Evolutionary conservation across 2,329 filamentous ascomycete genomes (phyloP).

Genomic region (Claviceps sp.): DNA sequence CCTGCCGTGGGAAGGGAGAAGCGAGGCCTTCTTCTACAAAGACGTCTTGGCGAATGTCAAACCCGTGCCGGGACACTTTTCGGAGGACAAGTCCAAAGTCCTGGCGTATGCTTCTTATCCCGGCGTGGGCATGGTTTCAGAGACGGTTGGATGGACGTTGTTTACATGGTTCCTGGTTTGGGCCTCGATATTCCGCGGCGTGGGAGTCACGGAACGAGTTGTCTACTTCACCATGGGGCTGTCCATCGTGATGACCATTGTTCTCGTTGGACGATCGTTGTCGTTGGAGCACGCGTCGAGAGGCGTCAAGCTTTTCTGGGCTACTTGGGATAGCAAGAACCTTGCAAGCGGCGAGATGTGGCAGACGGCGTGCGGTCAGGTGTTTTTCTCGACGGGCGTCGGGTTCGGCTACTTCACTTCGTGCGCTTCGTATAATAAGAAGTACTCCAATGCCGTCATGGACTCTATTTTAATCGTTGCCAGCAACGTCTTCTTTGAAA

Average conservation of each 20-base stretch:
- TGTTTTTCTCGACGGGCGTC: conserved; percentile 46
- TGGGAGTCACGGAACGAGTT: conserved; percentile 42
- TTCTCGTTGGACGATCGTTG: conserved; percentile 38
- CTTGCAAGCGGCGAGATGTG: conserved; percentile 38
- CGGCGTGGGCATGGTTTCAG: conserved; percentile 32
- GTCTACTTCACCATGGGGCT: conserved; percentile 51
- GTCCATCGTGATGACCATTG: conserved; percentile 41
- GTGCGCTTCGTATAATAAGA: conserved; percentile 45
- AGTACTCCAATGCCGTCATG: conserved; percentile 44
- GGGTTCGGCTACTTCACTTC: conserved; percentile 46
- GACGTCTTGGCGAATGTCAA: conserved; percentile 35
- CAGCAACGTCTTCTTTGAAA: conserved; percentile 44
- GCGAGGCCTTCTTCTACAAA: conserved; percentile 37
- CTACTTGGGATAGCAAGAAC: conserved; percentile 33
- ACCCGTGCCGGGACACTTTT: conserved; percentile 25
- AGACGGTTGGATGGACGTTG: conserved; percentile 43
- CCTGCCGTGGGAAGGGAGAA: conserved; percentile 37
- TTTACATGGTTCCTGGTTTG: conserved; percentile 48
- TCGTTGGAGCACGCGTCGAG: conserved; percentile 40
- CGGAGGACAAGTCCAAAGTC: conserved; percentile 24
- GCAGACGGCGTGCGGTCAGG: conserved; percentile 46
- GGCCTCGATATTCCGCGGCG: conserved; percentile 45
- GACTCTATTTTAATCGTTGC: conserved; percentile 41
- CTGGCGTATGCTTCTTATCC: conserved; percentile 33
- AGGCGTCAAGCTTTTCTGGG: conserved; percentile 35